Base-by-base conservation (phyloP, 495 filamentous ascomycete species). In the Xylaria longipes region DNA sequence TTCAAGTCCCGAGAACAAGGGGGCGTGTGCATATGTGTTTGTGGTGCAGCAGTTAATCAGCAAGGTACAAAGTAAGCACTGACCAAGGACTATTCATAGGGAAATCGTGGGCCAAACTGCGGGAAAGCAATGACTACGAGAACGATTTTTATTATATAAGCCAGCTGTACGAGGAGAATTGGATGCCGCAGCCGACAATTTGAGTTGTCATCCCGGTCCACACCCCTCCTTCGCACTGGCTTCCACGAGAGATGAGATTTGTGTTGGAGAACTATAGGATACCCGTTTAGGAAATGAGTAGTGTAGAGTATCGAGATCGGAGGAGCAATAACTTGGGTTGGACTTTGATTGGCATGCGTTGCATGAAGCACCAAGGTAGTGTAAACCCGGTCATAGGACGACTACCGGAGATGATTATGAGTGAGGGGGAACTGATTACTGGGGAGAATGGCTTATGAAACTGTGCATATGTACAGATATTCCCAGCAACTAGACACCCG, bases 121-220 rank as follows among this genome's bases (percentile, higher is more conserved):
- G 80, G 68, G 71, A 75, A 14, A 74, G 52, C 45, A 76, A 79
- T 8, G 77, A 78, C 37, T 84, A 82, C 67, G 84, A 86, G 75
- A 66, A 86, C 66, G 84, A 87, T 70, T 84, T 82, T 67, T 87
- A 81, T 71, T 87, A 86, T 71, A 79, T 86, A 54, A 85, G 84
- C 72, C 85, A 87, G 74, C 78, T 87, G 25, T 87, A 80, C 73
- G 84, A 87, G 67, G 80, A 80, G 63, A 83, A 80, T 71, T 87
- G 85, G 85, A 80, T 81, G 72, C 84, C 85, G 20, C 79, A 80
- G 68, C 74, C 76, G 15, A 84, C 83, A 72, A 76, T 75, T 68
- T 85, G 58, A 73, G n/a, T 48, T 25, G 29, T 20, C 46, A 43
- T 35, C 22, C 50, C 15, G 27, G 43, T 17, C 66, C 54, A 48